Evolutionary conservation across 2,329 filamentous ascomycete species (phyloP).

Genomic region (Sclerotinia nivalis): DNA sequence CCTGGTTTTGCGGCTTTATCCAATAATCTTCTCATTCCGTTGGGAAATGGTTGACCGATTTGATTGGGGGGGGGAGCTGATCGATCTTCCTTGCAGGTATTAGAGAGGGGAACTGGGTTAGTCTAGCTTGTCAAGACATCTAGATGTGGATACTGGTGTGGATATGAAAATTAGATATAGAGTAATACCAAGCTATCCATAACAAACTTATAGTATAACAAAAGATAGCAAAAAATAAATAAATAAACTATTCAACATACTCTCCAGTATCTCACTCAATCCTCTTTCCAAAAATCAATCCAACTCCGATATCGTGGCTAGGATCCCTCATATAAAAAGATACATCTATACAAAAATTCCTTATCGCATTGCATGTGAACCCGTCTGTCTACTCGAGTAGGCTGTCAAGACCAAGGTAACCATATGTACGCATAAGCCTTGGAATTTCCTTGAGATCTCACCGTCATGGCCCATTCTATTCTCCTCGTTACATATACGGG

Average conservation of each 20-base stretch:
- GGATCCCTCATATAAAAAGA: not conserved
- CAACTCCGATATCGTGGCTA: slow-evolving; percentile 9
- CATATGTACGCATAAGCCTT: no score
- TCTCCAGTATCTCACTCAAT: no score
- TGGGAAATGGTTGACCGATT: slow-evolving; percentile 3
- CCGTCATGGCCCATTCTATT: no score
- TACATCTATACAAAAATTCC: no score
- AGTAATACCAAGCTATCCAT: not conserved
- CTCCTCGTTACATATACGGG: no score
- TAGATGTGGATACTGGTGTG: slow-evolving; percentile 1
- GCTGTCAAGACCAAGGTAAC: no score
- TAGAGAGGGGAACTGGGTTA: not conserved
- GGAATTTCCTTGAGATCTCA: no score
- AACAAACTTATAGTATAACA: not conserved
- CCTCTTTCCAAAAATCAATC: slow-evolving; percentile 1
- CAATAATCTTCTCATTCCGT: not conserved
- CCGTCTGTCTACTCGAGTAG: no score
- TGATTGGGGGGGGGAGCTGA: slow-evolving; percentile 6
- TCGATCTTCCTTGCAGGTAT: slow-evolving; percentile 12
- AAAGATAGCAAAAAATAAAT: slow-evolving; percentile 3
- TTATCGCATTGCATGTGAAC: no score
- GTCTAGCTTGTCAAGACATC: not conserved
- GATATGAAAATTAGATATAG: not conserved
- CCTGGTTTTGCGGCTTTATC: not conserved
- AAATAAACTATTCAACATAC: no score